Conservation (phyloP, 2,329 filamentous ascomycete species). For the Lecanosticta acicola region DNA sequence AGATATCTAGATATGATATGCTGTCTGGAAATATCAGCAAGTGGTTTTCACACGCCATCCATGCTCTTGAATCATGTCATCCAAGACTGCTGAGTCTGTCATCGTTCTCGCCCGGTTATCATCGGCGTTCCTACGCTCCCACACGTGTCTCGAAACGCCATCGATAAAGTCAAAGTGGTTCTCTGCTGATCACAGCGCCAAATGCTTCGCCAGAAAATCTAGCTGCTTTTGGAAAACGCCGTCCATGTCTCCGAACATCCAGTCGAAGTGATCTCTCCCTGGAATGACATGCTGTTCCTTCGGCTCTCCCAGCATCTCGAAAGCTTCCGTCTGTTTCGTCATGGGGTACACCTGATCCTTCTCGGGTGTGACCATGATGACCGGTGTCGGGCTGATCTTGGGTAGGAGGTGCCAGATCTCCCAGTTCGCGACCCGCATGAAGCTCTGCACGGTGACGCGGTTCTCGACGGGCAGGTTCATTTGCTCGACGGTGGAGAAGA, state of each 20-base stretch:
- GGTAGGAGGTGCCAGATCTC: neutral
- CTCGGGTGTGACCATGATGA: slow-evolving; percentile 2
- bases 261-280: slow-evolving; percentile 2
- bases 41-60: too few relatives aligned
- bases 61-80: too few relatives aligned
- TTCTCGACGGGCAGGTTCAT: slow-evolving; percentile 1
- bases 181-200: neutral
- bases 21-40: too few relatives aligned
- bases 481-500: neutral
- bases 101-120: too few relatives aligned
- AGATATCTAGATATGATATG: too few relatives aligned
- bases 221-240: neutral
- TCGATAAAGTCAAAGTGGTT: too few relatives aligned
- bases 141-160: too few relatives aligned
- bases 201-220: neutral
- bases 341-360: neutral
- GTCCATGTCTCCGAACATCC: slow-evolving; percentile 3
- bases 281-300: neutral
- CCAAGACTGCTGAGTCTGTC: too few relatives aligned
- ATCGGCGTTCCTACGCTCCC: too few relatives aligned
- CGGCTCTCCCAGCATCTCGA: neutral
- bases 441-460: neutral
- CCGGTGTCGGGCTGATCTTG: slow-evolving; percentile 1
- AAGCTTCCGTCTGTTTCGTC: neutral
- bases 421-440: neutral